A percentile compares a stretch with the other conserved stretches of the same genome.
These are phyloP conservation scores for Mycena sp. DNA, from an alignment of 1,284 basidiomycete species.

Conservation along the genomic window DNA sequence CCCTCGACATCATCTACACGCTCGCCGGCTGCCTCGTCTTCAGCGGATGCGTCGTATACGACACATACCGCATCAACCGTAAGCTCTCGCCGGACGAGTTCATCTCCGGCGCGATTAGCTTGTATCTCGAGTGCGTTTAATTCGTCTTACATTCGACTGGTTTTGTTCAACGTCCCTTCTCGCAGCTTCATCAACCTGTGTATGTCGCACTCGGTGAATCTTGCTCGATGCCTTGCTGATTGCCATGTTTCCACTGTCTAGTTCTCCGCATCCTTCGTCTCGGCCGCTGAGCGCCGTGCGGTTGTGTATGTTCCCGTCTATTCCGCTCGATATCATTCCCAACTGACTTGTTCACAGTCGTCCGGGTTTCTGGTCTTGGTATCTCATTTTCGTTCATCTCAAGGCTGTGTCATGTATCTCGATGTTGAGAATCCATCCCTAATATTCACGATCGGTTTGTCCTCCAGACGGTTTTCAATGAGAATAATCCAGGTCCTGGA, in stretches of 20 bases:
- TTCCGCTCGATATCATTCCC: too few relatives aligned
- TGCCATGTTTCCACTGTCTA: not conserved
- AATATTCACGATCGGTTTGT: too few relatives aligned
- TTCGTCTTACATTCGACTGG: constrained; percentile 39
- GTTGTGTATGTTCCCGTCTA: not conserved
- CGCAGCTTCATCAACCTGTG: constrained; percentile 22
- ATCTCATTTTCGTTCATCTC: too few relatives aligned
- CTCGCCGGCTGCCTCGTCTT: constrained; percentile 82
- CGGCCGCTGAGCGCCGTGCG: not conserved
- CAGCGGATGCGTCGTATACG: constrained; percentile 86
- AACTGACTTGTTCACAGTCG: too few relatives aligned
- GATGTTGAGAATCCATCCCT: too few relatives aligned
- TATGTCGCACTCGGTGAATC: not conserved
- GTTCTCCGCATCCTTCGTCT: constrained; percentile 21
- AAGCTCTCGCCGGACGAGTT: constrained; percentile 88
- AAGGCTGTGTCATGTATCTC: too few relatives aligned
- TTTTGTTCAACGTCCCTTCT: not conserved
- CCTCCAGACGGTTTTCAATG: too few relatives aligned
- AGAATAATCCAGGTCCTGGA: too few relatives aligned
- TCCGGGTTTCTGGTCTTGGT: not conserved
- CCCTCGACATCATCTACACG: constrained; percentile 83
- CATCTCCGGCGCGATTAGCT: constrained; percentile 85
- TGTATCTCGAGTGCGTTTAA: constrained; percentile 82
- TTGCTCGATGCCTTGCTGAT: not conserved
- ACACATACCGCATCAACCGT: constrained; percentile 86